A percentile compares a stretch with the other conserved stretches of the same genome.
These are phyloP conservation scores for Eurotiales sp. DNA, from an alignment of 2,329 filamentous ascomycete species.

Conservation along the genomic window DNA sequence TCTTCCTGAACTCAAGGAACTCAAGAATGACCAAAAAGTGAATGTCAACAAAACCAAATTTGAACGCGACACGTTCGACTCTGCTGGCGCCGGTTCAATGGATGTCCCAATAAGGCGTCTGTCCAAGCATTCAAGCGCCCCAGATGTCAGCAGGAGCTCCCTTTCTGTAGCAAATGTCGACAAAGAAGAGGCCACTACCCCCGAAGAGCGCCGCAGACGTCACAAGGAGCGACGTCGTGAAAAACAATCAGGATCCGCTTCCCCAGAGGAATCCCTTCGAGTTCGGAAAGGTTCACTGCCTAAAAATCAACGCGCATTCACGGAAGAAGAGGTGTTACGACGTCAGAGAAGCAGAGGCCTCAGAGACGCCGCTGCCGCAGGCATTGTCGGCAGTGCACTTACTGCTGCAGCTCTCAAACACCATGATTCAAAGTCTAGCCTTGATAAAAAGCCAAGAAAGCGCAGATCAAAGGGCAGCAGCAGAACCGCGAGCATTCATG, in stretches of 20 bases:
- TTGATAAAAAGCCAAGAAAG: slow-evolving; percentile 41
- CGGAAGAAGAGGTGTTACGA: slow-evolving; percentile 50
- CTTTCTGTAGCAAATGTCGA: slow-evolving; percentile 54
- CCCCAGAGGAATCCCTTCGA: slow-evolving; percentile 43
- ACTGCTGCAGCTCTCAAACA: slow-evolving; percentile 61
- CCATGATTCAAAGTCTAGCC: slow-evolving; percentile 61
- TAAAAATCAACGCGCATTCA: slow-evolving; percentile 29
- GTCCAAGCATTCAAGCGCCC: slow-evolving; percentile 60
- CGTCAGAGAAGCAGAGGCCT: slow-evolving; percentile 54
- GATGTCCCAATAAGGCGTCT: slow-evolving; percentile 53
- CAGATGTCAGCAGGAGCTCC: slow-evolving; percentile 59
- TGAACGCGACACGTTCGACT: slow-evolving; percentile 57
- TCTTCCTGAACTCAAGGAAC: slow-evolving; percentile 81
- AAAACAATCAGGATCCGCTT: slow-evolving; percentile 47
- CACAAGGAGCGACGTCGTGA: slow-evolving; percentile 53
- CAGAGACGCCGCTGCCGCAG: slow-evolving; percentile 54
- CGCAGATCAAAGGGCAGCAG: slow-evolving; percentile 51
- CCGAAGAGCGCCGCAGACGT: slow-evolving; percentile 49
- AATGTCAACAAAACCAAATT: slow-evolving; percentile 68
- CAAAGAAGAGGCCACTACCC: slow-evolving; percentile 55
- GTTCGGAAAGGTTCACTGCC: slow-evolving; percentile 46
- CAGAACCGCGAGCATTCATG: slow-evolving; percentile 49
- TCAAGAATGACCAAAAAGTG: slow-evolving; percentile 86
- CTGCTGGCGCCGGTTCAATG: slow-evolving; percentile 57
- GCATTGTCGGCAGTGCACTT: slow-evolving; percentile 53